A percentile compares a stretch with the other conserved stretches of the same genome.
These are phyloP conservation scores for Chytriomyces sp. DNA, from an alignment of 192 early-diverging fungal species.

Conservation along the genomic window DNA sequence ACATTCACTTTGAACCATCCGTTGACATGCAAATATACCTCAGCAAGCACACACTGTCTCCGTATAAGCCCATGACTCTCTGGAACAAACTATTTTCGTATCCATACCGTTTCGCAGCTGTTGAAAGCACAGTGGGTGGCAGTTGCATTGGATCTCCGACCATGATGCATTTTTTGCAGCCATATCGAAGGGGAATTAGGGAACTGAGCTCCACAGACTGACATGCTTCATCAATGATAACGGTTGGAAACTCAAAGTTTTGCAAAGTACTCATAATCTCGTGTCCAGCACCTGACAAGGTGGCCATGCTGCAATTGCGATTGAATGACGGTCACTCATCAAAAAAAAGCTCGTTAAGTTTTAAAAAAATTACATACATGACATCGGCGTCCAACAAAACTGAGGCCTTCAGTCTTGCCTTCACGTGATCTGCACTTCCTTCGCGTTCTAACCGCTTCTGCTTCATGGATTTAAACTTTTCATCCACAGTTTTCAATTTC, in stretches of 20 bases:
- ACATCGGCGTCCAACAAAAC: slow-evolving; percentile 82
- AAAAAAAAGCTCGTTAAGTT: background rate
- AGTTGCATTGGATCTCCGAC: slow-evolving; percentile 96
- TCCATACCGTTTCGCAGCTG: slow-evolving; percentile 62
- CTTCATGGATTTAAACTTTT: slow-evolving; percentile 37
- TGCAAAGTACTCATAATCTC: slow-evolving; percentile 71
- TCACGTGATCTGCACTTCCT: slow-evolving; percentile 25
- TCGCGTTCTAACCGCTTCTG: slow-evolving; percentile 44
- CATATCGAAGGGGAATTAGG: slow-evolving; percentile 87
- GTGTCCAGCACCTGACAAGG: slow-evolving; percentile 85
- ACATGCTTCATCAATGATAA: slow-evolving; percentile 95
- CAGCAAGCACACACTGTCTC: slow-evolving; percentile 73
- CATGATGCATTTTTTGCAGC: slow-evolving; percentile 78
- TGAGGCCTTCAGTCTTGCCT: slow-evolving; percentile 60
- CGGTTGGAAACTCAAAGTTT: slow-evolving; percentile 66
- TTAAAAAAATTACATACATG: slow-evolving; percentile 27
- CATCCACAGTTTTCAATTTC: slow-evolving; percentile 36
- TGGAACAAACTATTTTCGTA: slow-evolving; percentile 93
- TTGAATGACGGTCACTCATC: background rate
- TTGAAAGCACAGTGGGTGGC: slow-evolving; percentile 87
- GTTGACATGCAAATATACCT: slow-evolving; percentile 42
- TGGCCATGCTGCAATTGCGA: slow-evolving; percentile 53
- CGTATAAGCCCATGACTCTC: slow-evolving; percentile 73
- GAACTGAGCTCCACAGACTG: slow-evolving; percentile 88
- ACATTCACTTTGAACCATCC: background rate